Percentiles rank a stretch among this genome's conserved stretches.
Evolutionary conservation across 768 basidiomycete genomes (phyloP).

Genomic region (Serendipita indica): DNA sequence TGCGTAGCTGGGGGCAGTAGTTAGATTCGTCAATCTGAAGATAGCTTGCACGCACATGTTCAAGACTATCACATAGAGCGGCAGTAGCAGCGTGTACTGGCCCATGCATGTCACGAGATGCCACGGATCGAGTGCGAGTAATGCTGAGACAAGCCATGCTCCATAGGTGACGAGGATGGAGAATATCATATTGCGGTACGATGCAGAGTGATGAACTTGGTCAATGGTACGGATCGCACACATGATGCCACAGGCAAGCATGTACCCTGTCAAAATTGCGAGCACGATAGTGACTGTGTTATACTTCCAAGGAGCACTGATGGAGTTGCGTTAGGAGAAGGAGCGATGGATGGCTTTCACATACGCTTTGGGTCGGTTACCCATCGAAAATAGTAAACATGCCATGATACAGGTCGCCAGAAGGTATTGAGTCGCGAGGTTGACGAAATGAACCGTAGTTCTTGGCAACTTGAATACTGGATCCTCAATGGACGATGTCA

Average conservation of each 20-base stretch:
- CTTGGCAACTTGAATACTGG: slow-evolving; percentile 41
- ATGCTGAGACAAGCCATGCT: slow-evolving; percentile 63
- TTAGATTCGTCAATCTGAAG: not conserved
- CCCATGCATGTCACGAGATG: slow-evolving; percentile 86
- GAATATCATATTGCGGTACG: slow-evolving; percentile 60
- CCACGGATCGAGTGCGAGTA: slow-evolving; percentile 90
- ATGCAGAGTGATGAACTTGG: slow-evolving; percentile 44
- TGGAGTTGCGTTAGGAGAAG: not conserved
- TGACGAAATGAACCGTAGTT: slow-evolving; percentile 59
- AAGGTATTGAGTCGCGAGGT: slow-evolving; percentile 45
- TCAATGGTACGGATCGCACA: slow-evolving; percentile 60
- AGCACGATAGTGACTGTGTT: slow-evolving; percentile 59
- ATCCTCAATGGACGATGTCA: slow-evolving; percentile 79
- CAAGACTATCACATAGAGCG: slow-evolving; percentile 52
- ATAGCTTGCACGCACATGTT: slow-evolving; percentile 41
- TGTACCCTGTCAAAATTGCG: slow-evolving; percentile 66
- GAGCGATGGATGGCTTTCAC: slow-evolving; percentile 13
- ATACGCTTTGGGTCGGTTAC: slow-evolving; percentile 80
- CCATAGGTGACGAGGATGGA: slow-evolving; percentile 58
- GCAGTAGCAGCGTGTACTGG: slow-evolving; percentile 77
- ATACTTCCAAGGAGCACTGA: slow-evolving; percentile 74
- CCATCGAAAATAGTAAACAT: slow-evolving; percentile 90
- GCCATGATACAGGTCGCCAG: slow-evolving; percentile 78
- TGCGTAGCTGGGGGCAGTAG: slow-evolving; percentile 43
- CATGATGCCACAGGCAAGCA: slow-evolving; percentile 67